Conservation (phyloP, 2,329 filamentous ascomycete species). For the Sporothrix globosa region DNA sequence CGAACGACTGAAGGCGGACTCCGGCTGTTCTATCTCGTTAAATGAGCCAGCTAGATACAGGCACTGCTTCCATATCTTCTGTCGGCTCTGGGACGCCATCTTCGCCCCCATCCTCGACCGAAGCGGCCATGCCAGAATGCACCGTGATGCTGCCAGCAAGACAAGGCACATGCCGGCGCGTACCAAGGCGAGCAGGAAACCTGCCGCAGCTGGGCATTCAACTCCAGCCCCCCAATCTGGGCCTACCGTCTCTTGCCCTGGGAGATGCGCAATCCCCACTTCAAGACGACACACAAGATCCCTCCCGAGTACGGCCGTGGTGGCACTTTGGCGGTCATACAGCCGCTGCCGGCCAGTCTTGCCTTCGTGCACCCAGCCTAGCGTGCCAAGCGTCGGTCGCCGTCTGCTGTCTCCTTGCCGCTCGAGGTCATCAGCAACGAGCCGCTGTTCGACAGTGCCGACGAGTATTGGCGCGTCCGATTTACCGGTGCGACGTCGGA, state of each 20-base stretch:
- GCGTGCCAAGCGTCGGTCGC: not conserved
- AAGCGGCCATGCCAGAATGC: not conserved
- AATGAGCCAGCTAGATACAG: not conserved
- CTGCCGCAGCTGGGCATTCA: not conserved
- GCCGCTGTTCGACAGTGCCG: not conserved
- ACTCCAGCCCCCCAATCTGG: not conserved
- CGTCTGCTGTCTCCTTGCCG: not conserved
- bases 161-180: not conserved
- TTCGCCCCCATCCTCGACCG: not conserved
- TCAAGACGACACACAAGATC: not conserved
- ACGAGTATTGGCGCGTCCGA: not conserved
- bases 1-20: not conserved
- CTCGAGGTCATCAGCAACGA: not conserved
- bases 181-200: not conserved
- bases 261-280: not conserved
- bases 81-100: not conserved
- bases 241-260: not conserved
- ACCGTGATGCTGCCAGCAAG: not conserved
- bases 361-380: not conserved
- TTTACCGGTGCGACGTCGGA: not conserved
- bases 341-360: not conserved
- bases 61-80: not conserved
- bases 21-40: not conserved
- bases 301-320: not conserved
- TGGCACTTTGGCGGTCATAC: not conserved